Percentiles rank a stretch among this genome's conserved stretches.
phyloP scores from a whole-genome alignment of 805 yeast genomes.

The Monosporozyma yasuniensis region DNA sequence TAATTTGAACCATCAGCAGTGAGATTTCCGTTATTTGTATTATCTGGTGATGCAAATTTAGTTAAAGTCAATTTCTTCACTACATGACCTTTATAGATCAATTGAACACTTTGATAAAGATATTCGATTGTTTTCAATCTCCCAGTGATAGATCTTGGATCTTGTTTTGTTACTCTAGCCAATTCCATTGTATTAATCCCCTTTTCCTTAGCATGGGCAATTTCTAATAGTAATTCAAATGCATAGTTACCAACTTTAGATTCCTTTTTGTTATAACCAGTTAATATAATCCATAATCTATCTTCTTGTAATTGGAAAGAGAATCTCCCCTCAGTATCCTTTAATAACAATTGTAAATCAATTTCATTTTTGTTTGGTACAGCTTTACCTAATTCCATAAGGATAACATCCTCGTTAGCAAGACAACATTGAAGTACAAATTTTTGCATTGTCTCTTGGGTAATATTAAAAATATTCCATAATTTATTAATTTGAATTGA shows the following conservation, averaged over 20 bases:
- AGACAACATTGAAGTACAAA: slow-evolving; percentile 17
- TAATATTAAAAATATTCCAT: slow-evolving; percentile 12
- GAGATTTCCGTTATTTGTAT: slow-evolving; percentile 12
- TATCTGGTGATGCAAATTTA: slow-evolving; percentile 30
- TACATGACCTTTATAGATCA: slow-evolving; percentile 39
- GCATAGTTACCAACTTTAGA: slow-evolving; percentile 48
- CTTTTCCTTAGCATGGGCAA: slow-evolving; percentile 44
- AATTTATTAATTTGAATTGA: slow-evolving; percentile 4
- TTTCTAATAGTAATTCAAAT: slow-evolving; percentile 46
- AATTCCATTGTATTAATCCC: slow-evolving; percentile 57
- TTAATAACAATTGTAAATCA: background rate
- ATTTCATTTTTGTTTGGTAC: slow-evolving; percentile 1
- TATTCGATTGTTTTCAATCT: slow-evolving; percentile 50
- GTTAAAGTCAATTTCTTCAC: slow-evolving; percentile 47
- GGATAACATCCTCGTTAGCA: slow-evolving; percentile 5
- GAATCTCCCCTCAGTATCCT: background rate
- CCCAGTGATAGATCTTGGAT: slow-evolving; percentile 58
- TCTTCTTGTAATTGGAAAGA: slow-evolving; percentile 41
- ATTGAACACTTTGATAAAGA: slow-evolving; percentile 36
- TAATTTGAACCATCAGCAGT: slow-evolving; percentile 9
- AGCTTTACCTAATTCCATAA: background rate
- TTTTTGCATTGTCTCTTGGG: slow-evolving; percentile 10
- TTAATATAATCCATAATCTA: slow-evolving; percentile 47
- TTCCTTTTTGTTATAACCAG: slow-evolving; percentile 47
- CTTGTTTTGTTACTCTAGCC: slow-evolving; percentile 53